phyloP scores from a whole-genome alignment of 192 early-diverging fungal genomes.

The Mortierella hygrophila region DNA sequence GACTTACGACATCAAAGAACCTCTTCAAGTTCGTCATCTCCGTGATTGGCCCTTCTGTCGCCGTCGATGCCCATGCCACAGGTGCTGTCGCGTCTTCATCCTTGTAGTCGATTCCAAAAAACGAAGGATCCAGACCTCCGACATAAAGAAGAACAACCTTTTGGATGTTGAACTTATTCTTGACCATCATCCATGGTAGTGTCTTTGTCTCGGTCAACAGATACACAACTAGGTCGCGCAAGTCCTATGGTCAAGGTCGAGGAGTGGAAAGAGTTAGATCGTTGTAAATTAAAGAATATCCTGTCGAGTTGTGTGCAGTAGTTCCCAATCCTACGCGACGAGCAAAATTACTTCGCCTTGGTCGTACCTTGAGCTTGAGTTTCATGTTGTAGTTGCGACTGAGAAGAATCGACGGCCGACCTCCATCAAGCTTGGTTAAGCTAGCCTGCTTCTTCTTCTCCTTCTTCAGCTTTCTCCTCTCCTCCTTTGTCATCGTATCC shows the following conservation, averaged over 20 bases:
- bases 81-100: conserved; percentile 27
- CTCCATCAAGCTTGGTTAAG: conserved; percentile 7
- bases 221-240: conserved; percentile 42
- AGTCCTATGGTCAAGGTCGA: conserved; percentile 9
- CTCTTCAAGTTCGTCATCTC: conserved; percentile 30
- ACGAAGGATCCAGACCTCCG: conserved; percentile 33
- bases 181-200: conserved; percentile 54
- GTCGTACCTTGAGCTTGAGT: conserved; percentile 38
- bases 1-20: conserved; percentile 47
- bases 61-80: conserved; percentile 23
- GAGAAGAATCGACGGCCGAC: conserved; percentile 42
- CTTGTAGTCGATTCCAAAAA: conserved; percentile 34
- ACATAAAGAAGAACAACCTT: conserved; percentile 46
- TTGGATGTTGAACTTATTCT: conserved; percentile 49
- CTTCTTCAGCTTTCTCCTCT: conserved; percentile 33
- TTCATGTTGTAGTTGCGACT: conserved; percentile 27
- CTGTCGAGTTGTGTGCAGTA: neutral
- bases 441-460: conserved; percentile 24
- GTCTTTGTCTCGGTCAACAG: conserved; percentile 41
- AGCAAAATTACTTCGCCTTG: neutral
- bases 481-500: conserved; percentile 17
- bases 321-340: neutral
- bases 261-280: neutral
- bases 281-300: neutral
- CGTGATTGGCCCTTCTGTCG: conserved; percentile 16